phyloP scores from a whole-genome alignment of 164 flowering plant species.

The Hamamelis virginiana region DNA sequence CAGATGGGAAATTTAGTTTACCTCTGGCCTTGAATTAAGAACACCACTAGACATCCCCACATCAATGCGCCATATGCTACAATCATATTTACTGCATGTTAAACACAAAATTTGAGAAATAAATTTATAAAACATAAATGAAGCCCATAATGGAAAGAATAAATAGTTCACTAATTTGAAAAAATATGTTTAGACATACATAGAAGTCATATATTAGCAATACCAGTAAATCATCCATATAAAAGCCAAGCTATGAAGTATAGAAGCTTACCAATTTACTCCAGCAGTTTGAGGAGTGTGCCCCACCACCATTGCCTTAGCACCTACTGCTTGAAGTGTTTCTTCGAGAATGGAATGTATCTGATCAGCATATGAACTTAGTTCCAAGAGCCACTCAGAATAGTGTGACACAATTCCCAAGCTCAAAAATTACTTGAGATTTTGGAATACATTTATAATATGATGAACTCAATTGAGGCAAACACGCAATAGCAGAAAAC shows the following conservation, averaged over 20 bases:
- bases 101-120: conserved; percentile 2
- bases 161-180: background rate
- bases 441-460: too few species aligned
- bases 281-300: conserved; percentile 89
- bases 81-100: conserved; percentile 66
- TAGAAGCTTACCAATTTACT: conserved; percentile 67
- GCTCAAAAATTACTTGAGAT: too few species aligned
- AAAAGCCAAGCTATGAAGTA: conserved; percentile 1
- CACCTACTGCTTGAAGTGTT: conserved; percentile 74
- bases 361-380: conserved; percentile 35
- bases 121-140: background rate
- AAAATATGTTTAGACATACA: background rate
- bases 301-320: conserved; percentile 95
- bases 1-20: conserved; percentile 17
- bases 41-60: conserved; percentile 98
- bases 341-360: conserved; percentile 60
- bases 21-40: conserved; percentile 91
- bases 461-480: too few species aligned
- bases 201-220: background rate
- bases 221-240: background rate
- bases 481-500: too few species aligned
- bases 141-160: background rate
- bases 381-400: conserved; percentile 1
- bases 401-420: background rate
- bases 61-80: conserved; percentile 84